phyloP scores from a whole-genome alignment of 78 protist genomes.

The Chrysochromulina tobinii region DNA sequence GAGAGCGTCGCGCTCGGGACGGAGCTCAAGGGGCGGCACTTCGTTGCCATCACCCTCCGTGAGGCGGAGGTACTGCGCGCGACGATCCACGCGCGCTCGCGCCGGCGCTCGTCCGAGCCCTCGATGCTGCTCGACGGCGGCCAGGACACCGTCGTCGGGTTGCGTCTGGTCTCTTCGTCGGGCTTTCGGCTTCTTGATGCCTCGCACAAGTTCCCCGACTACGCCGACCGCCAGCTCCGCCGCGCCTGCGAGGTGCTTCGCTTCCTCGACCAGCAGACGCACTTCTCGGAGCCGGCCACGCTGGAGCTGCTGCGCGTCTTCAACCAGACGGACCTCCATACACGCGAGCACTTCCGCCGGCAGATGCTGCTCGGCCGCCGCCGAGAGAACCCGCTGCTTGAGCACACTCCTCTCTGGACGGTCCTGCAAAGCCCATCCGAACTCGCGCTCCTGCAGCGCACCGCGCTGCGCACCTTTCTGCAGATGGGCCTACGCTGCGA shows the following conservation, averaged over 20 bases:
- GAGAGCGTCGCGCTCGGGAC: neutral
- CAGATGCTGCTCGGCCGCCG: neutral
- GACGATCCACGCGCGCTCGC: constrained; percentile 30
- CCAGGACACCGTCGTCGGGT: neutral
- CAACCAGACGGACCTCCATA: neutral
- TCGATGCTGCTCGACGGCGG: neutral
- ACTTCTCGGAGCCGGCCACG: constrained; percentile 8
- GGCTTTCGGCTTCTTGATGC: neutral
- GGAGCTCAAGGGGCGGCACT: neutral
- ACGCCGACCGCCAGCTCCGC: neutral
- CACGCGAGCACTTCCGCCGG: neutral
- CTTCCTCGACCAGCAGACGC: constrained; percentile 38
- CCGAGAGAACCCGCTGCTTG: neutral
- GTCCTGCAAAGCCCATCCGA: neutral
- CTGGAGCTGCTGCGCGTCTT: neutral
- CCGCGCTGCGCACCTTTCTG: neutral
- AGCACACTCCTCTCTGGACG: neutral
- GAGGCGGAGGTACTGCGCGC: constrained; percentile 56
- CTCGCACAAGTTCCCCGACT: neutral
- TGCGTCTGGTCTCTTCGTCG: neutral
- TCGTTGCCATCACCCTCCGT: constrained; percentile 35
- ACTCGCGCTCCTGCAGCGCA: neutral
- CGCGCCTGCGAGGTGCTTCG: neutral
- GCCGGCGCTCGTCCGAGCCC: neutral
- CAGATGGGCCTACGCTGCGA: neutral